phyloP scores from a whole-genome alignment of 331 rosid genomes.

The Stylosanthes scabra region DNA sequence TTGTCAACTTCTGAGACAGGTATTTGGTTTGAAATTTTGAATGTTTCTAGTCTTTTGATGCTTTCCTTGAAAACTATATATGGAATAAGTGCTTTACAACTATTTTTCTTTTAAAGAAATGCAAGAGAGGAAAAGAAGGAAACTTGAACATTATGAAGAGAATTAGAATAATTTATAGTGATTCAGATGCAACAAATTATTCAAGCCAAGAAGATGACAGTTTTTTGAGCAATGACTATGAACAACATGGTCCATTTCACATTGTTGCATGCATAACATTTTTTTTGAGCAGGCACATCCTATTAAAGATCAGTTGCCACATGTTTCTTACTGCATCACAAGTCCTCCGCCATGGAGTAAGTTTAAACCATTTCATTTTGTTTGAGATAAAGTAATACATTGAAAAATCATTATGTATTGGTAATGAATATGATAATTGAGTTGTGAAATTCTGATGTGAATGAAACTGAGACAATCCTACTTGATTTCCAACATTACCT shows the following conservation, averaged over 20 bases:
- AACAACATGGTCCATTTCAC: background rate
- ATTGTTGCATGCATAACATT: no score
- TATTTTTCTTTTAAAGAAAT: no score
- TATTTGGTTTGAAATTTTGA: conserved; percentile 40
- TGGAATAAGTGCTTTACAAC: no score
- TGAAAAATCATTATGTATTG: no score
- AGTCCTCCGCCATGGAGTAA: conserved; percentile 99
- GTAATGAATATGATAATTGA: no score
- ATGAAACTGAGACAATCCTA: no score
- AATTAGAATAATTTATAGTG: conserved; percentile 61
- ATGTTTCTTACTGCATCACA: conserved; percentile 83
- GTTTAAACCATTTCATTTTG: conserved; percentile 31
- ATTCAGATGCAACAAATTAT: conserved; percentile 78
- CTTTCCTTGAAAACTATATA: no score
- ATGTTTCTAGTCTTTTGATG: conserved; percentile 9
- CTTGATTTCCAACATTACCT: no score
- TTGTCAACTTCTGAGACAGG: conserved; percentile 36
- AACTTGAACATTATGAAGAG: conserved; percentile 45
- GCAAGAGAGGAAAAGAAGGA: conserved; percentile 39
- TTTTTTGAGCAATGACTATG: background rate
- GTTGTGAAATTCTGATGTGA: no score
- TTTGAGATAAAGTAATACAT: no score
- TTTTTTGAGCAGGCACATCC: conserved; percentile 70
- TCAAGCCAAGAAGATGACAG: conserved; percentile 71
- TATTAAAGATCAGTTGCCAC: conserved; percentile 91